Evolutionary conservation across 192 early-diverging fungal species (phyloP).

Genomic region (Spinellus fusiger): DNA sequence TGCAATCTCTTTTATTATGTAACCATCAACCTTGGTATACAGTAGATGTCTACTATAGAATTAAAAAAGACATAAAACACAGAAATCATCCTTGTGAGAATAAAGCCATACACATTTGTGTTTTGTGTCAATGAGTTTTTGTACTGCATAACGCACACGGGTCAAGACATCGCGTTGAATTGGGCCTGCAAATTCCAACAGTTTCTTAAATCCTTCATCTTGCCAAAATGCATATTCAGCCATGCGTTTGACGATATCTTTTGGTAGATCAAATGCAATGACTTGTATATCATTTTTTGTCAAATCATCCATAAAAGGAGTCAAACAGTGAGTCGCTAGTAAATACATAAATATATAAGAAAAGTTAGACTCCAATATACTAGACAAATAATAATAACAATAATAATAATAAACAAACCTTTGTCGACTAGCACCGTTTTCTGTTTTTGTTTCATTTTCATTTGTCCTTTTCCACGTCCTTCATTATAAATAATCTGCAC

Average conservation of each 20-base stretch:
- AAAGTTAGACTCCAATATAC: neutral
- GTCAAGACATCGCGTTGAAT: slow-evolving; percentile 27
- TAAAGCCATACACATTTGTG: slow-evolving; percentile 65
- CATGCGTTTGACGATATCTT: slow-evolving; percentile 49
- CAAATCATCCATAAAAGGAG: slow-evolving; percentile 48
- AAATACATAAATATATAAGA: slow-evolving; percentile 12
- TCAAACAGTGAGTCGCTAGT: slow-evolving; percentile 50
- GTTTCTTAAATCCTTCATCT: slow-evolving; percentile 58
- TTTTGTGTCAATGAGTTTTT: slow-evolving; percentile 25
- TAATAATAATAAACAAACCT: no score
- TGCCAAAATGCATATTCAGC: slow-evolving; percentile 52
- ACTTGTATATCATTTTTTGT: slow-evolving; percentile 47
- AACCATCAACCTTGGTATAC: no score
- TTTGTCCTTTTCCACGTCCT: slow-evolving; percentile 37
- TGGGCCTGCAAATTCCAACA: slow-evolving; percentile 33
- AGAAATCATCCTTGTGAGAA: slow-evolving; percentile 59
- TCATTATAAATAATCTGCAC: slow-evolving; percentile 38
- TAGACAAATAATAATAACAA: no score
- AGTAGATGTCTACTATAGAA: no score
- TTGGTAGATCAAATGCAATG: slow-evolving; percentile 57
- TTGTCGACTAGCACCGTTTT: slow-evolving; percentile 51
- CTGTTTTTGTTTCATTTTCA: slow-evolving; percentile 53
- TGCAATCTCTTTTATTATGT: no score
- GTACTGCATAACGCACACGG: slow-evolving; percentile 24
- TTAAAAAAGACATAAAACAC: slow-evolving; percentile 44